Conservation (phyloP, 108 stramenopile genomes). For the Stephanodiscus triporus region DNA sequence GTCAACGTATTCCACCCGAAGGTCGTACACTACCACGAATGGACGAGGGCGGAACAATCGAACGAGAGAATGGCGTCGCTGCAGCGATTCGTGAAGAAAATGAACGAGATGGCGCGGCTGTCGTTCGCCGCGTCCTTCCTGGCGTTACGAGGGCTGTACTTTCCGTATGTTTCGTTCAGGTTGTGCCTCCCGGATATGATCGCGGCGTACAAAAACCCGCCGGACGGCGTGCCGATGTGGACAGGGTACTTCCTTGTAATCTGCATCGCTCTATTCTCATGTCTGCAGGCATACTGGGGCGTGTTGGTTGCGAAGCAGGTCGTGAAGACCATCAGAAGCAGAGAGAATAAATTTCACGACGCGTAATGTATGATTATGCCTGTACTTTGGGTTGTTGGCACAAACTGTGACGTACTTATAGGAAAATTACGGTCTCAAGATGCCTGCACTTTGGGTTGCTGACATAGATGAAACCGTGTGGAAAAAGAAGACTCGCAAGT, state of each 20-base stretch:
- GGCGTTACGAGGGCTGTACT: slow-evolving; percentile 55
- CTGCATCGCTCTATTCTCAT: slow-evolving; percentile 40
- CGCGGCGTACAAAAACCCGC: slow-evolving; percentile 4
- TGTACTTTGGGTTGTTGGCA: too few species aligned
- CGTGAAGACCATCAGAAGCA: slow-evolving; percentile 28
- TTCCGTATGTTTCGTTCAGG: slow-evolving; percentile 51
- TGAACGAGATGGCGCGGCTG: slow-evolving; percentile 48
- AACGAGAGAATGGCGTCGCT: background rate
- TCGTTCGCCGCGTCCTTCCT: slow-evolving; percentile 62
- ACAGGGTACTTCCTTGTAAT: slow-evolving; percentile 33
- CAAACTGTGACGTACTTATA: too few species aligned
- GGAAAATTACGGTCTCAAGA: too few species aligned
- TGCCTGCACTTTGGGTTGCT: too few species aligned
- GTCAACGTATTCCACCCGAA: slow-evolving; percentile 76
- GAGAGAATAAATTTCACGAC: background rate
- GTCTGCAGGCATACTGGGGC: slow-evolving; percentile 64
- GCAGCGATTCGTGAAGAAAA: slow-evolving; percentile 6
- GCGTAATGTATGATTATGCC: too few species aligned
- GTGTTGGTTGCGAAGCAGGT: slow-evolving; percentile 53
- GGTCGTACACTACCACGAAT: slow-evolving; percentile 53
- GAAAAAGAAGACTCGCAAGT: too few species aligned
- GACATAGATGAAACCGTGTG: too few species aligned
- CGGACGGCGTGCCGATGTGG: slow-evolving; percentile 44
- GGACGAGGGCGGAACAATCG: slow-evolving; percentile 26
- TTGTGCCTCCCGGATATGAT: slow-evolving; percentile 49